These are phyloP conservation scores for Oenanthe sinensis DNA, from an alignment of 129 eudicot genomes.

Conservation along the genomic window DNA sequence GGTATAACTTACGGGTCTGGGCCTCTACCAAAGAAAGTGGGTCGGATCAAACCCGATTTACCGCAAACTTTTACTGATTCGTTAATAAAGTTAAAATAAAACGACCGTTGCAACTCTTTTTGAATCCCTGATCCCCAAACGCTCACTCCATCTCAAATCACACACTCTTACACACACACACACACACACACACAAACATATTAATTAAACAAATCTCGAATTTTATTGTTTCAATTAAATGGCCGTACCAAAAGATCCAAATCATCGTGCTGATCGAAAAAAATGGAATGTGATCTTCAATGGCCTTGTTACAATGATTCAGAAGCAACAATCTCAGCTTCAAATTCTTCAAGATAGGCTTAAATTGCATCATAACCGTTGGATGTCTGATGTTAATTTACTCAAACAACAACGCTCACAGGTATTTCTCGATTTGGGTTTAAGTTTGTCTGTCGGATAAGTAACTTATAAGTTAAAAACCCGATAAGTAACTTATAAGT, in stretches of 20 bases:
- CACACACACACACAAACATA: too few relatives aligned
- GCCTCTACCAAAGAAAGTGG: too few relatives aligned
- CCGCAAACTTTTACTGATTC: background rate
- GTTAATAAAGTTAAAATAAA: too few relatives aligned
- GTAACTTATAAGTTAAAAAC: too few relatives aligned
- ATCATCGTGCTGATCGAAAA: constrained; percentile 23
- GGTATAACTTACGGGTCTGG: too few relatives aligned
- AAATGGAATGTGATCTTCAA: constrained; percentile 54
- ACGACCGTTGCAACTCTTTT: background rate
- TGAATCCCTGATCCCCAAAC: background rate
- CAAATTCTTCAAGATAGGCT: constrained; percentile 39
- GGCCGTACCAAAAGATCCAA: constrained; percentile 30
- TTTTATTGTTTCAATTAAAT: constrained; percentile 11
- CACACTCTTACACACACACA: background rate
- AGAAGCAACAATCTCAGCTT: constrained; percentile 36
- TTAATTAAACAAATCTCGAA: background rate
- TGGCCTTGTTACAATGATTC: constrained; percentile 32
- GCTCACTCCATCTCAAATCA: background rate
- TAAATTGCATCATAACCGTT: constrained; percentile 25
- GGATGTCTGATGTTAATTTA: constrained; percentile 33
- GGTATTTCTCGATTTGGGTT: constrained; percentile 23
- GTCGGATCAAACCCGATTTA: background rate
- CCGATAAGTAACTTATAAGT: too few relatives aligned
- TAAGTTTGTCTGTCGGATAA: too few relatives aligned
- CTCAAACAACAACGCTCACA: constrained; percentile 31